These are phyloP conservation scores for Thalassia testudinum DNA, from an alignment of 116 monocot genomes.

Conservation along the genomic window DNA sequence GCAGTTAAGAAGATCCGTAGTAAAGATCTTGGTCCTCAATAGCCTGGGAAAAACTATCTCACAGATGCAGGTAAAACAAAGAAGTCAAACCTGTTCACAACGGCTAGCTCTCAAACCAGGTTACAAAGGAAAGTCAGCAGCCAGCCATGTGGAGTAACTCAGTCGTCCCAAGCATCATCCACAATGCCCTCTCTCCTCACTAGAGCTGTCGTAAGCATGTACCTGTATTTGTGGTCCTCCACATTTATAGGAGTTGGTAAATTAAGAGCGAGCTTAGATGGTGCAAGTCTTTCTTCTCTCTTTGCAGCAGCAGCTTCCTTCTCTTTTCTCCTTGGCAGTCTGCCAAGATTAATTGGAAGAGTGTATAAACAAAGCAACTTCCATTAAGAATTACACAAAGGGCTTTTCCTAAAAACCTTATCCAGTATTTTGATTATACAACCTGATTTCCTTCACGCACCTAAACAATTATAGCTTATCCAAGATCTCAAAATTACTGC, in stretches of 20 bases:
- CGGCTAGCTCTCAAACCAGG: too few relatives aligned
- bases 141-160: background rate
- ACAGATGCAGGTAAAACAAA: too few relatives aligned
- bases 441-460: too few relatives aligned
- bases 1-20: too few relatives aligned
- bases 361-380: background rate
- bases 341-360: background rate
- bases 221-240: conserved; percentile 38
- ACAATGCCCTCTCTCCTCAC: conserved; percentile 36
- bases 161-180: conserved; percentile 63
- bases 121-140: too few relatives aligned
- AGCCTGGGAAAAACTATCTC: too few relatives aligned
- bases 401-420: background rate
- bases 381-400: background rate
- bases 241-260: conserved; percentile 25
- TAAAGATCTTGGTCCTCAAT: too few relatives aligned
- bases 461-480: too few relatives aligned
- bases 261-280: conserved; percentile 30
- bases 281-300: conserved; percentile 19
- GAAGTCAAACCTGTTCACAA: too few relatives aligned
- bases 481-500: too few relatives aligned
- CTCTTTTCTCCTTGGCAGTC: conserved; percentile 43
- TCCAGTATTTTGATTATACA: too few relatives aligned
- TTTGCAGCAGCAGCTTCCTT: conserved; percentile 35
- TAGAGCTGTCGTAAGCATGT: conserved; percentile 28